These are phyloP conservation scores for Castanea sativa DNA, from an alignment of 306 rosid species.

Conservation along the genomic window DNA sequence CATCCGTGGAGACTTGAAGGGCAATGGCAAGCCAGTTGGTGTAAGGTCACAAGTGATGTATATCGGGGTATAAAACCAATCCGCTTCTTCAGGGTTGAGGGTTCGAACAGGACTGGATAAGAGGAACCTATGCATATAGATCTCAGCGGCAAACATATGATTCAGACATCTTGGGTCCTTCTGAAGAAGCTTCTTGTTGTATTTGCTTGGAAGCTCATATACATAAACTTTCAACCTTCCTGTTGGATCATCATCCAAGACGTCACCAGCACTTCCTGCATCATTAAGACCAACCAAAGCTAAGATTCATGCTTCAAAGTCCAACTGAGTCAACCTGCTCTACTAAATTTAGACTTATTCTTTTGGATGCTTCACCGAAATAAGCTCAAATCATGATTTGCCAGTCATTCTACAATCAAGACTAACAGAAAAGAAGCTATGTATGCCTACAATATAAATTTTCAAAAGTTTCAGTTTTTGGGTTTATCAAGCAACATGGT, in stretches of 20 bases:
- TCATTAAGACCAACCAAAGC: conserved; percentile 20
- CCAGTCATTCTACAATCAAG: neutral
- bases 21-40: conserved; percentile 95
- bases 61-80: conserved; percentile 98
- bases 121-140: conserved; percentile 94
- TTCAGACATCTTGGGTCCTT: conserved; percentile 94
- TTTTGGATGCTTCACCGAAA: neutral
- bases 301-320: neutral
- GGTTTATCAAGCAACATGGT: neutral
- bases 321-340: neutral
- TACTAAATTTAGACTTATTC: neutral
- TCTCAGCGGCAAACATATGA: conserved; percentile 99
- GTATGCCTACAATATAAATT: neutral
- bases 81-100: conserved; percentile 97
- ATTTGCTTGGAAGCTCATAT: conserved; percentile 98
- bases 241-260: conserved; percentile 92
- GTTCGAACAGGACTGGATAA: conserved; percentile 92
- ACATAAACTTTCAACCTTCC: conserved; percentile 98
- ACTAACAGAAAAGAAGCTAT: neutral
- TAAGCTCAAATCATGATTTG: neutral
- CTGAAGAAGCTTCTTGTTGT: conserved; percentile 94
- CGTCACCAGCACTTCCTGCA: conserved; percentile 98
- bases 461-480: neutral
- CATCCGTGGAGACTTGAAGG: conserved; percentile 96
- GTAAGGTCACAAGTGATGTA: conserved; percentile 96